phyloP scores from a whole-genome alignment of 2,329 filamentous ascomycete genomes.

The Calonectria pseudoreteaudii region DNA sequence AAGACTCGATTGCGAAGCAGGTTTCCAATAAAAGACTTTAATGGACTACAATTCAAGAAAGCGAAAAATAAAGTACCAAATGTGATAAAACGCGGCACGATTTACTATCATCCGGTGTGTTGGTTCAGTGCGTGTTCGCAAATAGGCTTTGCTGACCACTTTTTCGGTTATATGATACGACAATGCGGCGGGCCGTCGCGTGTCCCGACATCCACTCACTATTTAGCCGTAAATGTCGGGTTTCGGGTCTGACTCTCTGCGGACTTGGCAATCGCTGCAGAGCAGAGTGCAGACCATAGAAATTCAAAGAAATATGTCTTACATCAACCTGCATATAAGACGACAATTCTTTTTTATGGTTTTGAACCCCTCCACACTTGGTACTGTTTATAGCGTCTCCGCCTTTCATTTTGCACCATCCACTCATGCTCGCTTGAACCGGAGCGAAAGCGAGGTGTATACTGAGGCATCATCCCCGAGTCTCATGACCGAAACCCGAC shows the following conservation, averaged over 20 bases:
- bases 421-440: too few relatives aligned
- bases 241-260: background rate
- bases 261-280: background rate
- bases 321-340: background rate
- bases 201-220: background rate
- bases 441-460: background rate
- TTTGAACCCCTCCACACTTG: background rate
- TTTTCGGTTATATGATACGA: background rate
- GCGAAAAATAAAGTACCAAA: too few relatives aligned
- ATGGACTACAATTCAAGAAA: background rate
- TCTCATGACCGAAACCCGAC: background rate
- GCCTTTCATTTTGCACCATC: background rate
- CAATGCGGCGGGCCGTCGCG: background rate
- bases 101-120: background rate
- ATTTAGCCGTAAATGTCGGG: too few relatives aligned
- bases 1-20: background rate
- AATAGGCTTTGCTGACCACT: background rate
- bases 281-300: too few relatives aligned
- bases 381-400: background rate
- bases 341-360: background rate
- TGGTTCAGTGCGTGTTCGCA: background rate
- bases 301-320: background rate
- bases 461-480: background rate
- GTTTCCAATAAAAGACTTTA: background rate
- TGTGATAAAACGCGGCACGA: too few relatives aligned